phyloP scores from a whole-genome alignment of 2,329 filamentous ascomycete genomes.

The Sarocladium oryzae region DNA sequence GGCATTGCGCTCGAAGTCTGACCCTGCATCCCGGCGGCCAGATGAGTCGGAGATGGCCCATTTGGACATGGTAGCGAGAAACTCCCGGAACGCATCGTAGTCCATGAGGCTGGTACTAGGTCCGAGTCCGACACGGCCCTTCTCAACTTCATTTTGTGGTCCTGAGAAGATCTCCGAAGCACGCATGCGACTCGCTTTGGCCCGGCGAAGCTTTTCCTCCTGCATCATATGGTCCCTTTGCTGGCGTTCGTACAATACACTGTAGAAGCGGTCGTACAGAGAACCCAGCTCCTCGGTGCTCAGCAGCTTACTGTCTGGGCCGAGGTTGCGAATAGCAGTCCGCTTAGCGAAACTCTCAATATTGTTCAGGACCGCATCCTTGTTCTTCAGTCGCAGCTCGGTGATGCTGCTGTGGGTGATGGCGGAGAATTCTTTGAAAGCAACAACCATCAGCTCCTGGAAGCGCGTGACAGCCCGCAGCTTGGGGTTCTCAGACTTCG shows the following conservation, averaged over 20 bases:
- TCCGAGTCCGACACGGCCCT: slow-evolving; percentile 80
- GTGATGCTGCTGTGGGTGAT: slow-evolving; percentile 92
- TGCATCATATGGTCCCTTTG: slow-evolving; percentile 72
- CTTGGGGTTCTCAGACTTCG: slow-evolving; percentile 91
- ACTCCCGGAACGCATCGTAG: slow-evolving; percentile 92
- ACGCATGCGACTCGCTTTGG: slow-evolving; percentile 48
- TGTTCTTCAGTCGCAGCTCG: slow-evolving; percentile 85
- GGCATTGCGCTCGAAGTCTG: slow-evolving; percentile 48
- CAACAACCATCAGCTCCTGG: slow-evolving; percentile 97
- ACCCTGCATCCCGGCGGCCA: slow-evolving; percentile 38
- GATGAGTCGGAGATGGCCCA: slow-evolving; percentile 92
- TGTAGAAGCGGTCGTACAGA: slow-evolving; percentile 92
- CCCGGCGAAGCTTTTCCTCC: slow-evolving; percentile 63
- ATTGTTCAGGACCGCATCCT: slow-evolving; percentile 86
- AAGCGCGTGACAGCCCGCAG: slow-evolving; percentile 89
- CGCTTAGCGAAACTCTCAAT: slow-evolving; percentile 97
- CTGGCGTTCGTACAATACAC: slow-evolving; percentile 83
- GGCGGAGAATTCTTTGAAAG: slow-evolving; percentile 94
- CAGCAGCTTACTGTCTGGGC: slow-evolving; percentile 89
- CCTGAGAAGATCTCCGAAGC: slow-evolving; percentile 31
- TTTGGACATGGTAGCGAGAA: slow-evolving; percentile 79
- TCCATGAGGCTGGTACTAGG: slow-evolving; percentile 93
- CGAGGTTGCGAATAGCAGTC: slow-evolving; percentile 91
- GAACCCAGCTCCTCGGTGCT: slow-evolving; percentile 79
- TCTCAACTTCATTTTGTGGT: slow-evolving; percentile 57